A percentile compares a stretch with the other conserved stretches of the same genome.
phyloP scores from a whole-genome alignment of 192 early-diverging fungal species.

The Borealophlyctis nickersoniae region DNA sequence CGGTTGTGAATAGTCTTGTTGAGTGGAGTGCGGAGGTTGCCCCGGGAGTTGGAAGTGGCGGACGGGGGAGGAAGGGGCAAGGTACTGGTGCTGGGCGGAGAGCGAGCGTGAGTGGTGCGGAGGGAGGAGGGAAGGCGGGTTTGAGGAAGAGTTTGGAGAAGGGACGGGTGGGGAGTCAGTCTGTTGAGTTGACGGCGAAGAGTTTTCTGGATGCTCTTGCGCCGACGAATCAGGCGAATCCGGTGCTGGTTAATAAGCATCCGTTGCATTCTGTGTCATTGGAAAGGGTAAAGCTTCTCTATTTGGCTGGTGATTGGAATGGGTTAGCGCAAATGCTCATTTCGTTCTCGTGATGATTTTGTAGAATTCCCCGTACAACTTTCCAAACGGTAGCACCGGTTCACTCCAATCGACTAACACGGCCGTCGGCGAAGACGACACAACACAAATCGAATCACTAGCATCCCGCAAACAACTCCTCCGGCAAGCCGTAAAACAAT shows the following conservation, averaged over 20 bases:
- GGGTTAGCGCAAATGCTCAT: no score
- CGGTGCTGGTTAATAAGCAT: conserved; percentile 44
- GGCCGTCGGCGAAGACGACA: conserved; percentile 21
- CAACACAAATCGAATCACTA: conserved; percentile 37
- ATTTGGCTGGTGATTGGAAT: no score
- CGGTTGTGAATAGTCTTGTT: conserved; percentile 48
- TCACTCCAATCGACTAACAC: conserved; percentile 13
- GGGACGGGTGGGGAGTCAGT: background rate
- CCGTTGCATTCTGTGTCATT: conserved; percentile 44
- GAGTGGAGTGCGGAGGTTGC: conserved; percentile 48
- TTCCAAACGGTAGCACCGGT: conserved; percentile 16
- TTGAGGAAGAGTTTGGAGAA: background rate
- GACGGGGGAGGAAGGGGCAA: background rate
- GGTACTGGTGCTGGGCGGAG: background rate
- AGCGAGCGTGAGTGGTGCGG: background rate
- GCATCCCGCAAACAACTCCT: conserved; percentile 48
- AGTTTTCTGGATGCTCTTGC: conserved; percentile 37
- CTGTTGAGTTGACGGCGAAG: conserved; percentile 9
- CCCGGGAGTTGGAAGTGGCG: conserved; percentile 11
- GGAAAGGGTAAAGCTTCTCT: conserved; percentile 19
- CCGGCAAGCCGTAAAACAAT: conserved; percentile 40
- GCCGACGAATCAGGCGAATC: conserved; percentile 32
- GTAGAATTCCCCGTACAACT: conserved; percentile 11
- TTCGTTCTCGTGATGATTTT: no score
- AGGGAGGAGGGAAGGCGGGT: background rate